These are phyloP conservation scores for Trichosporon asahii DNA, from an alignment of 1,284 basidiomycete species.

Conservation along the genomic window DNA sequence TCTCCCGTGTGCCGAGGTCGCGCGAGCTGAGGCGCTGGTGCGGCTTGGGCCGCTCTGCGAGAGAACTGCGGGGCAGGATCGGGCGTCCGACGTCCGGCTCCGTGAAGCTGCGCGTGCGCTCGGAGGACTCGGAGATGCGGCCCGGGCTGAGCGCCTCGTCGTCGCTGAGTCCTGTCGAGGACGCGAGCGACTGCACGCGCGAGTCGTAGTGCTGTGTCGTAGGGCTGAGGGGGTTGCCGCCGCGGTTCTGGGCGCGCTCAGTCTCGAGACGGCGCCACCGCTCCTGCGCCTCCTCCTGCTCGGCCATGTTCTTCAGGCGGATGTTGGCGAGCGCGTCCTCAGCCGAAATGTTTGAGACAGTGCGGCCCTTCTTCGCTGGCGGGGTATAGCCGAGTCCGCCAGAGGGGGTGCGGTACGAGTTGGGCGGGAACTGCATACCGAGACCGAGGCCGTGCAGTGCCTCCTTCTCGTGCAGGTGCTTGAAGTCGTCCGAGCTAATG, in stretches of 20 bases:
- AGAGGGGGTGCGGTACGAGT: slow-evolving; percentile 20
- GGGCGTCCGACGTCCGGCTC: background rate
- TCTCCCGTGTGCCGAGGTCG: slow-evolving; percentile 5
- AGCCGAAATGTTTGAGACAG: slow-evolving; percentile 30
- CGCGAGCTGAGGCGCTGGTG: background rate
- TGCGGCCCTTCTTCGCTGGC: slow-evolving; percentile 9
- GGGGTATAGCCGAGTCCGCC: slow-evolving; percentile 27
- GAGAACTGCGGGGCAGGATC: background rate
- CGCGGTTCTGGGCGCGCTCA: slow-evolving; percentile 10
- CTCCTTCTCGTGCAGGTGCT: slow-evolving; percentile 14
- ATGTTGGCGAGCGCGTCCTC: slow-evolving; percentile 29
- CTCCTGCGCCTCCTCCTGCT: slow-evolving; percentile 36
- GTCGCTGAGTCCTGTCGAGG: slow-evolving; percentile 3
- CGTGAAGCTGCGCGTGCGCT: background rate
- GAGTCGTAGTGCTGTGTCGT: background rate
- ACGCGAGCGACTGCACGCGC: background rate
- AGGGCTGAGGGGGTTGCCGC: background rate
- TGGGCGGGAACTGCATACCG: slow-evolving; percentile 11
- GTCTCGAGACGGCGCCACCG: slow-evolving; percentile 28
- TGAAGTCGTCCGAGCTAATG: slow-evolving; percentile 4
- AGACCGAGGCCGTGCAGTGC: slow-evolving; percentile 17
- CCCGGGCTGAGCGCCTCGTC: background rate
- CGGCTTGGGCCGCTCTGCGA: background rate
- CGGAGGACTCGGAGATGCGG: background rate
- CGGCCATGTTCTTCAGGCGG: slow-evolving; percentile 25